Percentiles rank a stretch among this genome's conserved stretches.
phyloP scores from a whole-genome alignment of 2,329 filamentous ascomycete genomes.

The Neofusicoccum sp. region DNA sequence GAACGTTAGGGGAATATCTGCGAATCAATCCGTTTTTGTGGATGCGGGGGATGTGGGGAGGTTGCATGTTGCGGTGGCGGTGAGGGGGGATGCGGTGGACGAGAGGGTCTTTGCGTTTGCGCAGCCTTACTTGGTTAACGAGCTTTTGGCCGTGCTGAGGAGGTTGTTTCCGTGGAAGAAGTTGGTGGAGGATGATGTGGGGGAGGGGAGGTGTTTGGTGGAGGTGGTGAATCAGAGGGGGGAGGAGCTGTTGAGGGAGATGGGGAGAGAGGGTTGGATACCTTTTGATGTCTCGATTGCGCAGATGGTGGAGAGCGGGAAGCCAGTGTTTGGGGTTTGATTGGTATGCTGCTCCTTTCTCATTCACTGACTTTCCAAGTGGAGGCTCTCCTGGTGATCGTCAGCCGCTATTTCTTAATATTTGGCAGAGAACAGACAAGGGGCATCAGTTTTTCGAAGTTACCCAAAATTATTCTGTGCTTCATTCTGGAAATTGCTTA shows the following conservation, averaged over 20 bases:
- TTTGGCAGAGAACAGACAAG: too few relatives aligned
- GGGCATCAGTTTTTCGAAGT: too few relatives aligned
- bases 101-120: conserved; percentile 25
- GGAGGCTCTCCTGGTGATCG: too few relatives aligned
- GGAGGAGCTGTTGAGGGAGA: conserved; percentile 21
- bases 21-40: background rate
- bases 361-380: too few relatives aligned
- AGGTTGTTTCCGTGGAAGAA: background rate
- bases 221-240: conserved; percentile 17
- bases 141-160: conserved; percentile 23
- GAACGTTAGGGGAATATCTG: too few relatives aligned
- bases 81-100: conserved; percentile 24
- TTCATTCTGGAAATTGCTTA: too few relatives aligned
- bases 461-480: too few relatives aligned
- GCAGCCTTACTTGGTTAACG: conserved; percentile 24
- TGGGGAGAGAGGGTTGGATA: conserved; percentile 24
- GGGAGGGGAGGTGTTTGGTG: conserved; percentile 22
- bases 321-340: background rate
- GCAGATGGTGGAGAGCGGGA: conserved; percentile 7
- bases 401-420: too few relatives aligned
- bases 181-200: conserved; percentile 22
- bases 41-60: conserved; percentile 25
- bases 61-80: conserved; percentile 26
- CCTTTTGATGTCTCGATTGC: conserved; percentile 23
- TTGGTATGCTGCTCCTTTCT: too few relatives aligned